phyloP scores from a whole-genome alignment of 306 rosid genomes.

The Cicer pinnatifidum region DNA sequence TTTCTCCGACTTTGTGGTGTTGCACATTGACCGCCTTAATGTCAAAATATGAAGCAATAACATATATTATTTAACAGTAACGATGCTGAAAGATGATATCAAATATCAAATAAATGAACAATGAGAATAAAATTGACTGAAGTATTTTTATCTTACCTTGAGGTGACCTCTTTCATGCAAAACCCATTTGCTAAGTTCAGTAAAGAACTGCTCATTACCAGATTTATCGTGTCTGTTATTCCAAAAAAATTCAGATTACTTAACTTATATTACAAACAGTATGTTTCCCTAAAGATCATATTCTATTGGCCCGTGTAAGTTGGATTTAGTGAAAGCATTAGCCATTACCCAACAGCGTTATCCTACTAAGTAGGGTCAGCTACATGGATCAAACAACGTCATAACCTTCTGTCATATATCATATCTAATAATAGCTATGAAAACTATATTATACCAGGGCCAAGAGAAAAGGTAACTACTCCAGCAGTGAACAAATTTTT shows the following conservation, averaged over 20 bases:
- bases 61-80: constrained; percentile 26
- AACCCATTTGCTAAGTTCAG: constrained; percentile 94
- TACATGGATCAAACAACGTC: no score
- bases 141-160: constrained; percentile 61
- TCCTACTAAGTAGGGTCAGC: no score
- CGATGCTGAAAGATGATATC: constrained; percentile 27
- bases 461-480: constrained; percentile 3
- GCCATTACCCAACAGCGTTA: background rate
- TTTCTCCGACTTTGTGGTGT: constrained; percentile 88
- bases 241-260: constrained; percentile 17
- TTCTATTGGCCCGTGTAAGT: background rate
- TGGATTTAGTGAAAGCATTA: background rate
- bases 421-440: constrained; percentile 9
- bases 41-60: constrained; percentile 40
- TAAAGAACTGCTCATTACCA: constrained; percentile 85
- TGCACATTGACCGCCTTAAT: constrained; percentile 71
- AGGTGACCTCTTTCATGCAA: constrained; percentile 98
- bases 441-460: constrained; percentile 7
- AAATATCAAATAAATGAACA: constrained; percentile 38
- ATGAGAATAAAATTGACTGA: constrained; percentile 10
- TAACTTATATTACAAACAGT: background rate
- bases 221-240: constrained; percentile 77
- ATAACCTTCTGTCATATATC: no score
- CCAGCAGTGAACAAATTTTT: constrained; percentile 15
- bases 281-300: background rate